Evolutionary conservation across 78 protist genomes (phyloP).

Genomic region (Protostelium mycophagum): DNA sequence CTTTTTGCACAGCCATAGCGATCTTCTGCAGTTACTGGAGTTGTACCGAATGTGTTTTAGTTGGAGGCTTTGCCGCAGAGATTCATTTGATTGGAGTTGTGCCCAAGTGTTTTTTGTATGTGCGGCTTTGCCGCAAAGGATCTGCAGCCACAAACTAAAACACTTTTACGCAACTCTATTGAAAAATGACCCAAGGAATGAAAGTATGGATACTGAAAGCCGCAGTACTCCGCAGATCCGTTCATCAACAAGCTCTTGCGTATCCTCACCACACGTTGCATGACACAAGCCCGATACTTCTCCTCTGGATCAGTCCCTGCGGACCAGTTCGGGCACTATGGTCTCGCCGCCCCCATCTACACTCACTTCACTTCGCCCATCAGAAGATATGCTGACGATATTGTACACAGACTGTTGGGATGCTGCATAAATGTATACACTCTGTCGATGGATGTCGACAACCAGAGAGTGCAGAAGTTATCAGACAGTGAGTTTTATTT

Average conservation of each 20-base stretch:
- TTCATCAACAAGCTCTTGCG: slow-evolving; percentile 78
- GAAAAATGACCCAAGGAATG: background rate
- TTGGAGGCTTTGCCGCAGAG: too few species aligned
- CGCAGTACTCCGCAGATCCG: slow-evolving; percentile 19
- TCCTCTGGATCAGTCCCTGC: slow-evolving; percentile 37
- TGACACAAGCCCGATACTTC: slow-evolving; percentile 90
- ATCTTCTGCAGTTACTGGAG: too few species aligned
- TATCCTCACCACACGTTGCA: slow-evolving; percentile 83
- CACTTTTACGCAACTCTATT: background rate
- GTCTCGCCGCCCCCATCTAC: slow-evolving; percentile 78
- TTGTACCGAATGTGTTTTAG: too few species aligned
- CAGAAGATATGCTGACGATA: slow-evolving; percentile 87
- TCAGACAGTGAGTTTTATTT: slow-evolving; percentile 18
- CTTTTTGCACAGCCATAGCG: too few species aligned
- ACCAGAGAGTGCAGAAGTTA: slow-evolving; percentile 19
- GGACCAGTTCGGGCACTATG: slow-evolving; percentile 60
- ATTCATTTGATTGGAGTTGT: too few species aligned
- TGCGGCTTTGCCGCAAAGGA: too few species aligned
- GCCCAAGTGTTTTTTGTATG: too few species aligned
- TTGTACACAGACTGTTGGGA: slow-evolving; percentile 88
- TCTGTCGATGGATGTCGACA: slow-evolving; percentile 44
- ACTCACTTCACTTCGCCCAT: slow-evolving; percentile 99
- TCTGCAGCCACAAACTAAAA: too few species aligned
- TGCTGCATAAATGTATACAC: slow-evolving; percentile 35
- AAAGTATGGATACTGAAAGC: too few species aligned